A percentile compares a stretch with the other conserved stretches of the same genome.
Conservation (phyloP, 1,139 yeast genomes). For the Magnusiomyces paraingens region DNA sequence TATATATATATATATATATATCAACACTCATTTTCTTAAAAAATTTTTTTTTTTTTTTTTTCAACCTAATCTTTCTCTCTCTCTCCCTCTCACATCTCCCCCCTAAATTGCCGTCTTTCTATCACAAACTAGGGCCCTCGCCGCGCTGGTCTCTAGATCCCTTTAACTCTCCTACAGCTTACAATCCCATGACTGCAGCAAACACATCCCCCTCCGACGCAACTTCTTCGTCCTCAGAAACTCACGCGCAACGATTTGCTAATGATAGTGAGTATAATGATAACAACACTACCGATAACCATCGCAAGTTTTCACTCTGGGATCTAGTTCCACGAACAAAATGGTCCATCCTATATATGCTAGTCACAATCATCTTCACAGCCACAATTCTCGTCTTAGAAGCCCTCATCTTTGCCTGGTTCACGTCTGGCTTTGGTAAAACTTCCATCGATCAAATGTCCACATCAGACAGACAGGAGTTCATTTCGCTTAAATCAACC, state of each 20-base stretch:
- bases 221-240: neutral
- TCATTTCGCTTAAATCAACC: slow-evolving; percentile 21
- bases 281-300: neutral
- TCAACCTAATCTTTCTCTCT: too few species aligned
- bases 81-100: too few species aligned
- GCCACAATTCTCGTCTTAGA: slow-evolving; percentile 10
- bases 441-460: slow-evolving; percentile 22
- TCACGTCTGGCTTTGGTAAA: slow-evolving; percentile 23
- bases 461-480: slow-evolving; percentile 27
- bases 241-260: neutral
- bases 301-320: too few species aligned
- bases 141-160: too few species aligned
- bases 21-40: too few species aligned
- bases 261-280: neutral
- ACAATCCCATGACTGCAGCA: too few species aligned
- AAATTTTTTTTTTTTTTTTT: too few species aligned
- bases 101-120: too few species aligned
- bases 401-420: slow-evolving; percentile 15
- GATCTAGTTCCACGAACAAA: neutral
- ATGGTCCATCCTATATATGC: neutral
- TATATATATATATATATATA: too few species aligned
- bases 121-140: too few species aligned
- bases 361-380: slow-evolving; percentile 8
- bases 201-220: neutral
- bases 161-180: too few species aligned